Evolutionary conservation across 2,329 filamentous ascomycete genomes (phyloP).

Genomic region (Calonectria henricotiae): DNA sequence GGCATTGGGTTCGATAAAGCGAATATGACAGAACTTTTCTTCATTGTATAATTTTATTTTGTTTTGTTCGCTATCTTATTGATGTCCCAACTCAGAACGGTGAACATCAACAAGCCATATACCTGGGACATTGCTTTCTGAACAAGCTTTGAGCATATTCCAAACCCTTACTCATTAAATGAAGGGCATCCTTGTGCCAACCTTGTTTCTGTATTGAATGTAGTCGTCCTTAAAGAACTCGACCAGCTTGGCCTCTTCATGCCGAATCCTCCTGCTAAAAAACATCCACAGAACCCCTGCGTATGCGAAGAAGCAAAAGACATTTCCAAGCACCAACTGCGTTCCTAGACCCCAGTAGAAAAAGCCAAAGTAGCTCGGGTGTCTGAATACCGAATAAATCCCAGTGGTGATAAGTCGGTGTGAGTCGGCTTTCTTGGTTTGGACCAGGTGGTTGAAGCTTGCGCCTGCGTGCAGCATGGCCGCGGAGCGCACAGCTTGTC

Average conservation of each 20-base stretch:
- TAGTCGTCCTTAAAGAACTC: constrained; percentile 91
- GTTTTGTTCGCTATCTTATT: constrained; percentile 6
- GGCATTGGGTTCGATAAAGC: constrained; percentile 13
- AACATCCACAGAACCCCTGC: constrained; percentile 86
- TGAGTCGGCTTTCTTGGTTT: constrained; percentile 76
- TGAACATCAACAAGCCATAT: neutral
- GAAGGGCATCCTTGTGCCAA: constrained; percentile 87
- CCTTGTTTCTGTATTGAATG: constrained; percentile 78
- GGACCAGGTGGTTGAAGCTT: constrained; percentile 93
- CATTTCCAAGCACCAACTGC: constrained; percentile 90
- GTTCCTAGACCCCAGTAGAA: constrained; percentile 99
- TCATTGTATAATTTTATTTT: constrained; percentile 7
- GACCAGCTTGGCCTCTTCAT: constrained; percentile 85
- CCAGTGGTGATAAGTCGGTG: constrained; percentile 90
- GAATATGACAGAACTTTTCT: constrained; percentile 13
- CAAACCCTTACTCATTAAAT: constrained; percentile 48
- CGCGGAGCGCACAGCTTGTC: constrained; percentile 82
- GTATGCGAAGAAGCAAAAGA: constrained; percentile 83
- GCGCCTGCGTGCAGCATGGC: constrained; percentile 93
- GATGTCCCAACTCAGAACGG: neutral
- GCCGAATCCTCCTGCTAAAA: constrained; percentile 81
- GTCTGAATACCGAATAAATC: constrained; percentile 82
- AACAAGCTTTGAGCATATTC: neutral
- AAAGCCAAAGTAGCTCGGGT: constrained; percentile 97
- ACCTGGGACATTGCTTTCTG: neutral